Evolutionary conservation across 2,329 filamentous ascomycete genomes (phyloP), one percentile per base, ranked within the genome.

Genomic region (Ascomycota sp.): DNA sequence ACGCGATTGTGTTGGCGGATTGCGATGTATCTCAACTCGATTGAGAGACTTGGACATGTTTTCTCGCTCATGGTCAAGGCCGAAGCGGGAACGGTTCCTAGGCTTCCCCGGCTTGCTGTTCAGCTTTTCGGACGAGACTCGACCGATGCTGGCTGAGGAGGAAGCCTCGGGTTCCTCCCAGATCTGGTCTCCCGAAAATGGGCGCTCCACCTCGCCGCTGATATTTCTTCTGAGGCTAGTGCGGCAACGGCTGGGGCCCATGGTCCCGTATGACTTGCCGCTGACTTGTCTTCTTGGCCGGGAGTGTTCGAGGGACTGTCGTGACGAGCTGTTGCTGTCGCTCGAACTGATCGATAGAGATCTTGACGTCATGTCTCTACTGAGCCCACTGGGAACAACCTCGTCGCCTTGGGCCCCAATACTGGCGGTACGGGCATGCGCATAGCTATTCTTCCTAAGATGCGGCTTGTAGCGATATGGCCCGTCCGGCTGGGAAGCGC

Each of bases 1-100:
- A 37, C 76, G 72, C 31, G 82, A 84, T 47, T 89, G 83, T 13
- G 72, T 73, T 1, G 82, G 81, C 12, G 81, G 72, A 45, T 92
- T 91, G 44, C 68, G 76, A 51, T 92, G 69, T 37, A 92, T 89
- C 50, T 93, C 81, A 36, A 74, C 66, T 16, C 62, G 56, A 8
- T 62, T 54, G 11, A 65, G 46, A 26, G 54, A 51, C 42, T 59
- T 54, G 16, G 30, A 25, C 13, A 50, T 40, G 25, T 32, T 41
- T 41, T 56, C 41, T 35, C 59, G 52, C 36, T 59, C 53, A 46
- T 48, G 45, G 46, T 52, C 47, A 40, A 51, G 46, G 55, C 58
- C 49, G 55, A 66, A 47, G 48, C 41, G 47, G 25, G 51, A 45
- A 38, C 49, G 46, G 35, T 41, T 51, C 13, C 46, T 34, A 9